Base-by-base conservation (phyloP, 257 asterid species). In the Marsdenia floribunda region DNA sequence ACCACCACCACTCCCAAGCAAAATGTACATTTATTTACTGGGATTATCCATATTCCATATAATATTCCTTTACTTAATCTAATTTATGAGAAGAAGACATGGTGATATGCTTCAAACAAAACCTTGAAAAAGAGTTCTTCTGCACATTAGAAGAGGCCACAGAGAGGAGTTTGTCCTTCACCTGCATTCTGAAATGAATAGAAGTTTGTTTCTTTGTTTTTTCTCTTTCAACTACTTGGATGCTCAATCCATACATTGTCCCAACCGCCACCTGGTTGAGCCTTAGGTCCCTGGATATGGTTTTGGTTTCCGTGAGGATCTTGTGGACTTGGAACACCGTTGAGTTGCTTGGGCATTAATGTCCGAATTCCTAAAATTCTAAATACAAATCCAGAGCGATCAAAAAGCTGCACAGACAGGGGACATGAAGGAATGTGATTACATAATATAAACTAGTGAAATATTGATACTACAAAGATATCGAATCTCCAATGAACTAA, bases 371-470 rank as follows among this genome's bases (percentile, higher is more conserved):
- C 99, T 79, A 94, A 70, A 64, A 94, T 8, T 86, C 98, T 88
- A 80, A 94, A 88, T 76, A 88, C 99, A 85, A 94, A 94, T 21
- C 99, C 99, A 0, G 98, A 92, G 60, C 99, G 86, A 82, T 94
- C 99, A 78, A 87, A 92, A 44, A 94, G 83, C 99, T 94, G 92
- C 85, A 82, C 86, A 84, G 75, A 47, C 35, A n/a, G n/a, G 63
- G 13, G 65, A 68, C 70, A 59, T 40, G 35, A 9, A 15, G 33
- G 33, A 24, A n/a, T 29, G 44, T 5, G 44, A 29, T 61, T 61
- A 14, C 44, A 61, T 13, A 61, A 61, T 29, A 29, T 61, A 61
- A 58, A 29, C 44, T n/a, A 4, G 21, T 61, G n/a, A 12, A 44
- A 35, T 35, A 19, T 35, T 63, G 69, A 13, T 35, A 5, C 33